Evolutionary conservation across 108 stramenopile genomes (phyloP).

Genomic region (Discostella pseudostelligera): DNA sequence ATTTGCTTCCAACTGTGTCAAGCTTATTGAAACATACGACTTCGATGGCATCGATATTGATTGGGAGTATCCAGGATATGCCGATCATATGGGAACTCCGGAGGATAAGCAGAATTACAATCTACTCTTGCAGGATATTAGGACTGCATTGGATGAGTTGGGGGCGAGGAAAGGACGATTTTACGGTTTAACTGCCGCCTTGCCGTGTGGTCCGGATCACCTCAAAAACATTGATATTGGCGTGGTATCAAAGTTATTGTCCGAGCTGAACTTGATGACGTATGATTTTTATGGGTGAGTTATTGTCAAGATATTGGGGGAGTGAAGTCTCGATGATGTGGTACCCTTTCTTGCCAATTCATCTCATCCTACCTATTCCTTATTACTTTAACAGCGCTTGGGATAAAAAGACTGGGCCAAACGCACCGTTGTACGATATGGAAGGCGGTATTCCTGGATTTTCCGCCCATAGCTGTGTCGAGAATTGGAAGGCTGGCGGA

Average conservation of each 20-base stretch:
- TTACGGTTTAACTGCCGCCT: constrained; percentile 18
- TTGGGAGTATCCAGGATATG: constrained; percentile 21
- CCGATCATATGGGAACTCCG: constrained; percentile 10
- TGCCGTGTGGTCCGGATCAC: constrained; percentile 19
- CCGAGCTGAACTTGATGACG: constrained; percentile 15
- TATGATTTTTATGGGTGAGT: constrained; percentile 1
- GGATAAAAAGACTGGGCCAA: constrained; percentile 12
- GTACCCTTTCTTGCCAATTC: neutral
- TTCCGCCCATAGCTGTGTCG: constrained; percentile 6
- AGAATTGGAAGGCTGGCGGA: constrained; percentile 14
- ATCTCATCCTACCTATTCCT: neutral
- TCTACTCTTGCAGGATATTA: neutral
- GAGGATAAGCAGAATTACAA: constrained; percentile 10
- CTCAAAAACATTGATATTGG: constrained; percentile 13
- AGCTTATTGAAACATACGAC: neutral
- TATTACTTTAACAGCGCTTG: constrained; percentile 6
- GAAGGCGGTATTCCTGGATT: neutral
- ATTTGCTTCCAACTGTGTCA: neutral
- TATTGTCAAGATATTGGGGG: neutral
- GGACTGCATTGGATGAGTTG: neutral
- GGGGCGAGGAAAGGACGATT: neutral
- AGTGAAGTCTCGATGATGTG: neutral
- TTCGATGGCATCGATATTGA: constrained; percentile 8
- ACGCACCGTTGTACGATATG: constrained; percentile 17
- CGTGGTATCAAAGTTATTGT: neutral